Conservation (phyloP, 2,329 filamentous ascomycete species). For the Penicillium sp. region DNA sequence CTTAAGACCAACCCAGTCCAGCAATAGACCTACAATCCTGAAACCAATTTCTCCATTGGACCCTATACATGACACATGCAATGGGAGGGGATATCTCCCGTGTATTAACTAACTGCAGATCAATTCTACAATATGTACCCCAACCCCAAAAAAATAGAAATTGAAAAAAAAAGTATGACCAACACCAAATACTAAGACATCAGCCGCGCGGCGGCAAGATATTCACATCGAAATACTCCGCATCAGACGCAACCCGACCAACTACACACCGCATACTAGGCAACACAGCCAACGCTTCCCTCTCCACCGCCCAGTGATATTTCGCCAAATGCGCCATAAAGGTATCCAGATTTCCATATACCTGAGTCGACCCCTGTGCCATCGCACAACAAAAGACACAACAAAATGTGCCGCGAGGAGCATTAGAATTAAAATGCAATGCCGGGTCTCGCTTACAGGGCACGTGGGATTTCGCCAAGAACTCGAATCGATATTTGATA, state of each 20-base stretch:
- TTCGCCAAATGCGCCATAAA: conserved; percentile 47
- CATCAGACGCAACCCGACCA: conserved; percentile 37
- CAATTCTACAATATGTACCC: neutral
- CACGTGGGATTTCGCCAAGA: conserved; percentile 49
- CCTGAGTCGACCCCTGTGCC: conserved; percentile 32
- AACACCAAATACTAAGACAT: neutral
- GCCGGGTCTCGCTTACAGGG: conserved; percentile 27
- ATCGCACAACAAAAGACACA: conserved; percentile 50
- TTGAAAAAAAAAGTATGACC: neutral
- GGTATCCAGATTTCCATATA: conserved; percentile 40
- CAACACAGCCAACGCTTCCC: conserved; percentile 27
- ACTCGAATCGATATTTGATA: conserved; percentile 47
- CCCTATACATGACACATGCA: neutral
- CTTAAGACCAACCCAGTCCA: neutral
- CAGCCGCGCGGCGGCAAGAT: conserved; percentile 31
- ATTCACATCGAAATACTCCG: conserved; percentile 51
- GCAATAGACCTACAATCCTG: neutral
- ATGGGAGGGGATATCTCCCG: neutral
- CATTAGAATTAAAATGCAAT: neutral
- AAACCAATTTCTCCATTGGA: neutral
- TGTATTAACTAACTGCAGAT: neutral
- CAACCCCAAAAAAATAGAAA: neutral
- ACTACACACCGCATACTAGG: conserved; percentile 45
- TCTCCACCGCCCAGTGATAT: conserved; percentile 32
- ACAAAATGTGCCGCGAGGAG: conserved; percentile 32